Evolutionary conservation across 768 basidiomycete species (phyloP).

Genomic region (Tulasnella sp.): DNA sequence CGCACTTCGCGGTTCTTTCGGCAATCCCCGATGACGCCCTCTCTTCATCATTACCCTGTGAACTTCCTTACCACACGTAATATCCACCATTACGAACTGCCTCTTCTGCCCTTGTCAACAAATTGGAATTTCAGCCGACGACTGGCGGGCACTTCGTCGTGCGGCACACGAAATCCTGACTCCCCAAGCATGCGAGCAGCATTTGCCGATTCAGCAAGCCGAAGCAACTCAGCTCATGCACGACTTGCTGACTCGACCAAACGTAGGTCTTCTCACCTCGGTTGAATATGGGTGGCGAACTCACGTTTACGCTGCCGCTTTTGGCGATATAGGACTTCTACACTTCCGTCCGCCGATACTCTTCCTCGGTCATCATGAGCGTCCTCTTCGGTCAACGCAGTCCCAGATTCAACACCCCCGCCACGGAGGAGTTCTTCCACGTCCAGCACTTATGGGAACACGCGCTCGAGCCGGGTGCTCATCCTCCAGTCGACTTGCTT

Average conservation of each 20-base stretch:
- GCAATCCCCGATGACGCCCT: too few species aligned
- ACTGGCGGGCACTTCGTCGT: constrained; percentile 16
- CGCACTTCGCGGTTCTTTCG: background rate
- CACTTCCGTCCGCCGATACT: constrained; percentile 24
- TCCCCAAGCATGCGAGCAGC: constrained; percentile 15
- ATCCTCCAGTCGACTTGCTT: constrained; percentile 29
- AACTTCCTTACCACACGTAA: background rate
- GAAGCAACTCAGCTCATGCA: constrained; percentile 15
- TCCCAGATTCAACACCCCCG: constrained; percentile 22
- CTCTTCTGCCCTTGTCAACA: background rate
- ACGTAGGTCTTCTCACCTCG: constrained; percentile 16
- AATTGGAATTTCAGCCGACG: constrained; percentile 1
- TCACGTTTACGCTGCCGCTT: background rate
- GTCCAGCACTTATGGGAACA: constrained; percentile 22
- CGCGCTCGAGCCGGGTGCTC: constrained; percentile 26
- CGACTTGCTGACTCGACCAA: constrained; percentile 23
- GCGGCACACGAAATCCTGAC: constrained; percentile 17
- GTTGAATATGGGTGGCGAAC: background rate
- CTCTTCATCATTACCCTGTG: too few species aligned
- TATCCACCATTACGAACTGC: background rate
- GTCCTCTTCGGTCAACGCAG: constrained; percentile 26
- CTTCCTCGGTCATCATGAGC: constrained; percentile 25
- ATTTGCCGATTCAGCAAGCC: constrained; percentile 13
- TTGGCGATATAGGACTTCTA: constrained; percentile 22
- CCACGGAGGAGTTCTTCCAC: constrained; percentile 22